Percentiles rank a stretch among this genome's conserved stretches.
Conservation (phyloP, 2,329 filamentous ascomycete species). For the Beauveria rudraprayagi region DNA sequence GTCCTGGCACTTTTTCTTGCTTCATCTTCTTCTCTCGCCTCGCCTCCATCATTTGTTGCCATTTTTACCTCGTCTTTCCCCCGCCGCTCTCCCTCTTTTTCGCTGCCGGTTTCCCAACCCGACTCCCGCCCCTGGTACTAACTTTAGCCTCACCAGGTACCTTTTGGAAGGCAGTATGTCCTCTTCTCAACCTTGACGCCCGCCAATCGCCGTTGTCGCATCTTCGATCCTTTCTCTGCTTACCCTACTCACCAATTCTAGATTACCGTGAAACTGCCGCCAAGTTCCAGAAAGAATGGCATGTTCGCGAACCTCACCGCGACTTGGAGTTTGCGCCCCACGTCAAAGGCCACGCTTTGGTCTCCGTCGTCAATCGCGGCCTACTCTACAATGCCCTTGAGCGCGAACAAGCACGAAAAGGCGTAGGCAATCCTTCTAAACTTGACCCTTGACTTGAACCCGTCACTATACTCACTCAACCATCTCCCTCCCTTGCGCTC, state of each 20-base stretch:
- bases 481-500: slow-evolving; percentile 4
- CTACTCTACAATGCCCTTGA: slow-evolving; percentile 53
- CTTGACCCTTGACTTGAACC: too few relatives aligned
- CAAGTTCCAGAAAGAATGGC: slow-evolving; percentile 63
- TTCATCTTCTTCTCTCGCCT: slow-evolving; percentile 14
- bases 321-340: slow-evolving; percentile 57
- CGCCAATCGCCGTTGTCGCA: slow-evolving; percentile 3
- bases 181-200: slow-evolving; percentile 10
- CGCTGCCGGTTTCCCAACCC: background rate
- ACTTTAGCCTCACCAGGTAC: slow-evolving; percentile 36
- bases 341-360: slow-evolving; percentile 56
- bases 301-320: slow-evolving; percentile 52
- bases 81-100: background rate
- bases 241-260: slow-evolving; percentile 24
- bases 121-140: slow-evolving; percentile 4
- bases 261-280: slow-evolving; percentile 61
- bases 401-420: slow-evolving; percentile 42
- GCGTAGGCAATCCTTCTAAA: slow-evolving; percentile 32
- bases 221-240: background rate
- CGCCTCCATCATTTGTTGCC: slow-evolving; percentile 10
- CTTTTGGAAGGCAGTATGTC: slow-evolving; percentile 53
- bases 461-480: background rate
- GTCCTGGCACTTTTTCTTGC: slow-evolving; percentile 18
- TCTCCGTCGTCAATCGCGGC: slow-evolving; percentile 55
- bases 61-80: background rate